Evolutionary conservation across 2,329 filamentous ascomycete genomes (phyloP).

Genomic region (Mycosphaerella sp.): DNA sequence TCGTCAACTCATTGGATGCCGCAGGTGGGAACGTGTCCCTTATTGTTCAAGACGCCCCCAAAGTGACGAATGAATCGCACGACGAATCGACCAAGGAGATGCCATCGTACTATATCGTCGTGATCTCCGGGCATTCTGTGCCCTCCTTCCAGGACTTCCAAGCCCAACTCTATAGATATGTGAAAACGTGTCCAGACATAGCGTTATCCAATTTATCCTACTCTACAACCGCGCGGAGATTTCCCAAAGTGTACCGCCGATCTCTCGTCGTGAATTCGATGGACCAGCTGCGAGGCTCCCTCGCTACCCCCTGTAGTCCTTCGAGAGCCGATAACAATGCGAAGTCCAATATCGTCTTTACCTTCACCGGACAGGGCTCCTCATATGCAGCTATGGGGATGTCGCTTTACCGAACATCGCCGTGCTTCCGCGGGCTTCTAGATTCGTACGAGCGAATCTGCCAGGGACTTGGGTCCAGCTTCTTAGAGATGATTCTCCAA

Average conservation of each 20-base stretch:
- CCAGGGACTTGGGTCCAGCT: neutral
- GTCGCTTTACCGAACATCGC: neutral
- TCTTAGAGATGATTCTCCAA: neutral
- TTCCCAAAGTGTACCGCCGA: too few relatives aligned
- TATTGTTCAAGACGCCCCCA: slow-evolving; percentile 56
- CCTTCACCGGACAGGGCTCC: slow-evolving; percentile 37
- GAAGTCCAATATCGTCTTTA: slow-evolving; percentile 32
- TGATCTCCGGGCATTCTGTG: slow-evolving; percentile 51
- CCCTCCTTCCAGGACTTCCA: slow-evolving; percentile 41
- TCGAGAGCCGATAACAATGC: too few relatives aligned
- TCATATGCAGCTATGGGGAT: slow-evolving; percentile 26
- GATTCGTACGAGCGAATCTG: neutral
- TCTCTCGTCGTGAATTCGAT: too few relatives aligned
- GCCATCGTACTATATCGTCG: slow-evolving; percentile 46
- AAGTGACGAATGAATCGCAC: slow-evolving; percentile 9
- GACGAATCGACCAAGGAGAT: slow-evolving; percentile 1
- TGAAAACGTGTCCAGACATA: too few relatives aligned
- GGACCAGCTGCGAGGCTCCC: too few relatives aligned
- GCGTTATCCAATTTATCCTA: too few relatives aligned
- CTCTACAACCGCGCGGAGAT: too few relatives aligned
- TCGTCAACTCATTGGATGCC: slow-evolving; percentile 64
- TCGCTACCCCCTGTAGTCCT: too few relatives aligned
- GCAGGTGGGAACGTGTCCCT: slow-evolving; percentile 65
- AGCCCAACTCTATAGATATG: too few relatives aligned
- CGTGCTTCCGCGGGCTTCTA: neutral